Conservation (phyloP, 345 rosid genomes). For the Gynandropsis gynandra region DNA sequence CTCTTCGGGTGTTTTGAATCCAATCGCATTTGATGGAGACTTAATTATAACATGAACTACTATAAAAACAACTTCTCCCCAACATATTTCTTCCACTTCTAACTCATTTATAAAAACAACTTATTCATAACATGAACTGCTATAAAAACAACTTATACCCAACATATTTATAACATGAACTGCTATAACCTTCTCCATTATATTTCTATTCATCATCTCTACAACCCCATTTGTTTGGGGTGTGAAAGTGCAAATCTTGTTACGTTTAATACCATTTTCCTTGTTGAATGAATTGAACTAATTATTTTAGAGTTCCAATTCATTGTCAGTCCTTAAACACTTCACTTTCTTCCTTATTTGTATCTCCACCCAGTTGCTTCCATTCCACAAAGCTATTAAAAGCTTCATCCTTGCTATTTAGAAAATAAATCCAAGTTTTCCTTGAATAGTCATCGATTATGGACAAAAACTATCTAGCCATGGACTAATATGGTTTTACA, state of each 20-base stretch:
- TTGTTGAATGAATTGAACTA: neutral
- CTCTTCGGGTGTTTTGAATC: neutral
- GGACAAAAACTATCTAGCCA: neutral
- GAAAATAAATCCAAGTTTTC: neutral
- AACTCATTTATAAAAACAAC: too few relatives aligned
- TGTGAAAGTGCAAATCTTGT: neutral
- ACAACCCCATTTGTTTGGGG: neutral
- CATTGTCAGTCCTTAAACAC: neutral
- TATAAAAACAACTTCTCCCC: too few relatives aligned
- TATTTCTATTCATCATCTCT: neutral
- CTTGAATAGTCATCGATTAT: constrained; percentile 1
- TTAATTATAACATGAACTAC: too few relatives aligned
- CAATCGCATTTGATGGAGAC: neutral
- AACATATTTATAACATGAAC: neutral
- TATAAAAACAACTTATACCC: neutral
- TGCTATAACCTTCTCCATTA: neutral
- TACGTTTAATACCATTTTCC: neutral
- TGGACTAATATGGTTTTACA: neutral
- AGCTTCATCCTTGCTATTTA: neutral
- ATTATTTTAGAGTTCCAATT: neutral
- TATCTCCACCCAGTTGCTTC: neutral
- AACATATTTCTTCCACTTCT: too few relatives aligned
- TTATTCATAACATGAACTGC: neutral
- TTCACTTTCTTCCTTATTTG: neutral
- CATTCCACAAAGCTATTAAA: neutral